Conservation (phyloP, 371 early-diverging fungal species). For the Rhizomucor pusillus region DNA sequence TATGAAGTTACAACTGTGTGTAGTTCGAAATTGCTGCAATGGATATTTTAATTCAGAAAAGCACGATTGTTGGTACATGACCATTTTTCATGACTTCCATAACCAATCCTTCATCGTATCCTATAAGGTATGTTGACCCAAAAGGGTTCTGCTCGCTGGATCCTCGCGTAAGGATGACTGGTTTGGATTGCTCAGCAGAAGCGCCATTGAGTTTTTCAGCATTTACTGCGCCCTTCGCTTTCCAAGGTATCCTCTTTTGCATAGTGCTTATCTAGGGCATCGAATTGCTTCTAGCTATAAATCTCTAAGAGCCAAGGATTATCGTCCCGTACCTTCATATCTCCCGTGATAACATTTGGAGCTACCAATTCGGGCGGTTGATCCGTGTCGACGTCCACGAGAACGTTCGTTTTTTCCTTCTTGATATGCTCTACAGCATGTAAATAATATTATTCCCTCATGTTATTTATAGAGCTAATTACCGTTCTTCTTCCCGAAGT, state of each 20-base stretch:
- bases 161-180: conserved; percentile 65
- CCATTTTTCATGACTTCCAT: conserved; percentile 64
- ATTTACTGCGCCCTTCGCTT: conserved; percentile 24
- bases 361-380: conserved; percentile 20
- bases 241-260: conserved; percentile 50
- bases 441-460: not conserved
- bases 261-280: conserved; percentile 19
- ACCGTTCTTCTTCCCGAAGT: conserved; percentile 33
- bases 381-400: conserved; percentile 38
- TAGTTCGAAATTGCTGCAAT: no score
- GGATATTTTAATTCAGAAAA: no score
- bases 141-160: conserved; percentile 72
- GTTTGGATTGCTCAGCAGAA: conserved; percentile 30
- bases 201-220: conserved; percentile 20
- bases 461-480: conserved; percentile 1
- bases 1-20: no score
- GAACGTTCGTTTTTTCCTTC: conserved; percentile 9
- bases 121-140: conserved; percentile 63
- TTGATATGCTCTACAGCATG: not conserved
- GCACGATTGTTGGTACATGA: conserved; percentile 54
- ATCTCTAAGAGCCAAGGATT: not conserved
- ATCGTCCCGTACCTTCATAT: conserved; percentile 36
- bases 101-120: conserved; percentile 60
- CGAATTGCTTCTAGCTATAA: not conserved
- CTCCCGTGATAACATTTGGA: conserved; percentile 25